Conservation (phyloP, 768 basidiomycete genomes). For the Nidularia pulvinata region DNA sequence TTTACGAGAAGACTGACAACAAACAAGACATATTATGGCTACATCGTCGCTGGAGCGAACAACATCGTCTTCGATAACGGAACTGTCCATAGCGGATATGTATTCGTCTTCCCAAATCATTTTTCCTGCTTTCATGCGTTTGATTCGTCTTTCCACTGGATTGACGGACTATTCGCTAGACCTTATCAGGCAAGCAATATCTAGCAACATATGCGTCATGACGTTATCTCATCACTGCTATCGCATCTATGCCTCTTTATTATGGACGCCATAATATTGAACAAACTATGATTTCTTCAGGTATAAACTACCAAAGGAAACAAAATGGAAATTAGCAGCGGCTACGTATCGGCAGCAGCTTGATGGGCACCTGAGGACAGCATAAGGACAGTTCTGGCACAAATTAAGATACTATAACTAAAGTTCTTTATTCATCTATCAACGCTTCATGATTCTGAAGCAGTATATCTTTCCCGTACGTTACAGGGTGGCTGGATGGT, state of each 20-base stretch:
- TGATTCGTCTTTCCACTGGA: constrained; percentile 8
- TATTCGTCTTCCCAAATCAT: constrained; percentile 14
- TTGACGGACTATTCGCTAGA: constrained; percentile 28
- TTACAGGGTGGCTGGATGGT: constrained; percentile 39
- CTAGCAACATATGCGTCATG: no score
- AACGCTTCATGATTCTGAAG: neutral
- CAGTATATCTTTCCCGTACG: neutral
- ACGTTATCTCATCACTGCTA: no score
- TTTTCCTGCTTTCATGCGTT: neutral
- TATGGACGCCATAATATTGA: neutral
- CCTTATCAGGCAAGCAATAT: constrained; percentile 24
- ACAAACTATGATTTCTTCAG: constrained; percentile 10
- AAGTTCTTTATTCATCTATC: constrained; percentile 18
- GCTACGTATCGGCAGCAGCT: constrained; percentile 34
- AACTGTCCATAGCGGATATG: constrained; percentile 33
- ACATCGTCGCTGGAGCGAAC: constrained; percentile 31
- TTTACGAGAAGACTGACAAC: constrained; percentile 33
- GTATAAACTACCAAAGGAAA: constrained; percentile 24
- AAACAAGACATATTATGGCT: constrained; percentile 37
- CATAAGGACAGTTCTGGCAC: constrained; percentile 46
- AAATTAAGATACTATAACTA: constrained; percentile 37
- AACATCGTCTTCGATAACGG: constrained; percentile 35
- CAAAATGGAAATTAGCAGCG: constrained; percentile 39
- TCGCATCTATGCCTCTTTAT: no score
- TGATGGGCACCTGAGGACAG: constrained; percentile 37